Evolutionary conservation across 352 stramenopile species (phyloP).

Genomic region (Lagenidium giganteum): DNA sequence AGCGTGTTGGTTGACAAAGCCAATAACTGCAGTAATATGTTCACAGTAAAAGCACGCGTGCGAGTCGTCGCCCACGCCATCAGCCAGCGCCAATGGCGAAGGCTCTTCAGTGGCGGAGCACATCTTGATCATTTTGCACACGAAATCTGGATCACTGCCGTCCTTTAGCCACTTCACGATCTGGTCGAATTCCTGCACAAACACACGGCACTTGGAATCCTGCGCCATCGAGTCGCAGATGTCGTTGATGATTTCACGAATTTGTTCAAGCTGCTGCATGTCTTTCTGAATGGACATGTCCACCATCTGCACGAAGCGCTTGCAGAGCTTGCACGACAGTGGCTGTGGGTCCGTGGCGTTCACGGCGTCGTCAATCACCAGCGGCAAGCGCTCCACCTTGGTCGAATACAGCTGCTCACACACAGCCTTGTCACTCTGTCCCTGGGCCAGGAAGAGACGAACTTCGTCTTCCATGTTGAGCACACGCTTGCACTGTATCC

Average conservation of each 20-base stretch:
- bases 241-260: slow-evolving; percentile 70
- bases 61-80: no score
- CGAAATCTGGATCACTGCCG: slow-evolving; percentile 51
- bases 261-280: slow-evolving; percentile 52
- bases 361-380: slow-evolving; percentile 10
- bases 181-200: slow-evolving; percentile 68
- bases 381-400: no score
- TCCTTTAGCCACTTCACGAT: slow-evolving; percentile 78
- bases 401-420: no score
- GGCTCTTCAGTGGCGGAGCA: slow-evolving; percentile 26
- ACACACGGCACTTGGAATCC: slow-evolving; percentile 75
- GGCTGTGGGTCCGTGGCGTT: slow-evolving; percentile 23
- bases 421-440: slow-evolving; percentile 38
- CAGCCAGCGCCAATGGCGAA: no score
- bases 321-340: slow-evolving; percentile 68
- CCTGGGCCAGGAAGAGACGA: slow-evolving; percentile 27
- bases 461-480: slow-evolving; percentile 38
- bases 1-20: no score
- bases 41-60: no score
- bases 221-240: slow-evolving; percentile 61
- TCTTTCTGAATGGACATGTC: slow-evolving; percentile 46
- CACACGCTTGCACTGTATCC: slow-evolving; percentile 41
- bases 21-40: no score
- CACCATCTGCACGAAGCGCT: slow-evolving; percentile 76
- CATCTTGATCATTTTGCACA: slow-evolving; percentile 60